phyloP scores from a whole-genome alignment of 1,284 basidiomycete genomes.

The Cutaneotrichosporon sp. region DNA sequence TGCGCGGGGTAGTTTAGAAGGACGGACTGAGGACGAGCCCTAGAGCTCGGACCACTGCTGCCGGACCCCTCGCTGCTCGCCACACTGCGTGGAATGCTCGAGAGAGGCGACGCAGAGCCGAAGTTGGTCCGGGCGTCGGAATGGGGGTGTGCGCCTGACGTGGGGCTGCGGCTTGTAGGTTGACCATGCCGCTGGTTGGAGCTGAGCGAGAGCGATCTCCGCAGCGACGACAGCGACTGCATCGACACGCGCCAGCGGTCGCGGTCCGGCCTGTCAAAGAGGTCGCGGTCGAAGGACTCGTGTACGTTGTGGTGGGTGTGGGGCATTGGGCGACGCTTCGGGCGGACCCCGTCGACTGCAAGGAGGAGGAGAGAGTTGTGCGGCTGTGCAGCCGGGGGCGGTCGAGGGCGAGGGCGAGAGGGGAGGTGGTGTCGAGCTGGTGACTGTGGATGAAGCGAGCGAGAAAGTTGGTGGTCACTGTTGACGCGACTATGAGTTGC shows the following conservation, averaged over 20 bases:
- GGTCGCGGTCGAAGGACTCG: conserved; percentile 5
- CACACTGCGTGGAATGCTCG: neutral
- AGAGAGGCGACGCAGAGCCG: neutral
- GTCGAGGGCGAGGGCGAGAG: neutral
- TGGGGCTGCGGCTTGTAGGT: neutral
- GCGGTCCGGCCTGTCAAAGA: conserved; percentile 1
- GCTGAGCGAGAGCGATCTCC: conserved; percentile 1
- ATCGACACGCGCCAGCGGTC: conserved; percentile 1
- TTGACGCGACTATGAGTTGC: neutral
- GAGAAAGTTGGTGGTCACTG: neutral
- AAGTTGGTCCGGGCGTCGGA: conserved; percentile 63
- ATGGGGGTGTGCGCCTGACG: conserved; percentile 52
- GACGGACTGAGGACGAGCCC: neutral
- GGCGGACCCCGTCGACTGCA: neutral
- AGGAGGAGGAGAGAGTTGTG: neutral
- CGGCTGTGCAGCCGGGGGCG: neutral
- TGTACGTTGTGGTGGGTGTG: neutral
- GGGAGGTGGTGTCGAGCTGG: neutral
- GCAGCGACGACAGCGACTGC: neutral
- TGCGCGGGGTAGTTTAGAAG: neutral
- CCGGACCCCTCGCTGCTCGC: neutral
- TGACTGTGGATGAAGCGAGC: neutral
- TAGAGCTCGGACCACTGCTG: conserved; percentile 1
- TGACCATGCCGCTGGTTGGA: neutral
- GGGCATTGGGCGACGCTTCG: neutral